Base-by-base conservation (phyloP, 495 filamentous ascomycete genomes). In the Viridothelium virens region DNA sequence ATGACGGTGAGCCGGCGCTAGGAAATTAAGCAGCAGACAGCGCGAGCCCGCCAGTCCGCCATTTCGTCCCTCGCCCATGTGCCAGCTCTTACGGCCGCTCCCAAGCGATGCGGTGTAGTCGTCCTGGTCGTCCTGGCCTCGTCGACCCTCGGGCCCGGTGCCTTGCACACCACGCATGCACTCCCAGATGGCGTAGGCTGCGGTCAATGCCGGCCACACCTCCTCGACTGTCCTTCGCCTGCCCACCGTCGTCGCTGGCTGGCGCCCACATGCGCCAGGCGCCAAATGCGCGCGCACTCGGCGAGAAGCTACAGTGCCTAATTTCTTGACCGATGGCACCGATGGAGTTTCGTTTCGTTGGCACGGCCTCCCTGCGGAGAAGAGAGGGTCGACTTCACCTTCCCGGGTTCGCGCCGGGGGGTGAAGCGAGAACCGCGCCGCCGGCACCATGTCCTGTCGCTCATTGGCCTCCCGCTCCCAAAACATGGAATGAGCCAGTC, bases 1-100 rank as follows among this genome's bases (percentile, higher is more conserved):
- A 59, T 59, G 53, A 59, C 53, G 53, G 53, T 59, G 53, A 59
- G 53, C 53, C 53, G 53, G 53, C 53, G 53, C 53, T 59, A 59
- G 53, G 53, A 59, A 59, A 59, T 59, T 59, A 59, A 59, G 53
- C 53, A 59, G 53, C 53, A 34, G 25, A 7, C 53, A 6, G 7
- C 48, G 48, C 48, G 5, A 11, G 25, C 16, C 10, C 25, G 11
- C 18, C 53, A 10, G 53, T 59, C 53, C 53, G 53, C 53, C 53
- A 34, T 59, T 59, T 59, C 14, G 25, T 34, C 53, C 53, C 53
- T 59, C 53, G 53, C 31, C 53, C 53, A 59, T 34, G 53, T 33
- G 53, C 25, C 25, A 34, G 53, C 25, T 10, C 11, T 2, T 9
- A 10, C 53, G 53, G 5, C 53, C 25, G 18, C 53, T 4, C 53